A percentile compares a stretch with the other conserved stretches of the same genome.
Conservation (phyloP, 2,329 filamentous ascomycete genomes). For the Sclerotinia sclerotiorum region DNA sequence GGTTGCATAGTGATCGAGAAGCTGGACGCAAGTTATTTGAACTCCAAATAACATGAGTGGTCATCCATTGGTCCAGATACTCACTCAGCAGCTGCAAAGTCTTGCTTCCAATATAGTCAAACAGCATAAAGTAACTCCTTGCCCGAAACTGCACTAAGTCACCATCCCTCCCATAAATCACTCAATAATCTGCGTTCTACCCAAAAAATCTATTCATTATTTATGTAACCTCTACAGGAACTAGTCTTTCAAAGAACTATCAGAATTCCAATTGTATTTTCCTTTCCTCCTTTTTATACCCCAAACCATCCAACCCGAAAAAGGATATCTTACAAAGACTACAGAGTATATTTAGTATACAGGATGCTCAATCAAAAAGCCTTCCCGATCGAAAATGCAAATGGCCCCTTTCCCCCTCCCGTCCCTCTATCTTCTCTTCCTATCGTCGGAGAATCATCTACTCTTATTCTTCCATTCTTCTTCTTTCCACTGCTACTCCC, state of each 20-base stretch:
- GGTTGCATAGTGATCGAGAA: too few relatives aligned
- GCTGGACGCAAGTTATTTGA: too few relatives aligned
- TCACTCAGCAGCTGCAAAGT: too few relatives aligned
- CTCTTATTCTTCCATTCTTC: background rate
- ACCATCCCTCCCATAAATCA: background rate
- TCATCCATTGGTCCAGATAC: too few relatives aligned
- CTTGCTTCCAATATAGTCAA: too few relatives aligned
- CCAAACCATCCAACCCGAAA: background rate
- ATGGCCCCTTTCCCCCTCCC: background rate
- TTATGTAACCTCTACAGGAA: background rate
- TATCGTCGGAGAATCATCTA: background rate
- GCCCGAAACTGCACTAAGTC: too few relatives aligned
- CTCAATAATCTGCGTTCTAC: background rate
- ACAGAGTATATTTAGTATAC: background rate
- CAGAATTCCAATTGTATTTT: too few relatives aligned
- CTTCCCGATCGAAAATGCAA: slow-evolving; percentile 10
- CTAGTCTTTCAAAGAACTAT: background rate
- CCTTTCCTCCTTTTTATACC: background rate
- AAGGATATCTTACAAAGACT: background rate
- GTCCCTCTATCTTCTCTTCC: background rate
- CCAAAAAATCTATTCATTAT: background rate
- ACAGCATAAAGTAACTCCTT: too few relatives aligned
- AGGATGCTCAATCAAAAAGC: slow-evolving; percentile 17
- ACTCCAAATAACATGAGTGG: too few relatives aligned
- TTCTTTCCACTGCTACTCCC: background rate